A percentile compares a stretch with the other conserved stretches of the same genome.
Evolutionary conservation across 768 basidiomycete species (phyloP).

Genomic region (Mycena amicta): DNA sequence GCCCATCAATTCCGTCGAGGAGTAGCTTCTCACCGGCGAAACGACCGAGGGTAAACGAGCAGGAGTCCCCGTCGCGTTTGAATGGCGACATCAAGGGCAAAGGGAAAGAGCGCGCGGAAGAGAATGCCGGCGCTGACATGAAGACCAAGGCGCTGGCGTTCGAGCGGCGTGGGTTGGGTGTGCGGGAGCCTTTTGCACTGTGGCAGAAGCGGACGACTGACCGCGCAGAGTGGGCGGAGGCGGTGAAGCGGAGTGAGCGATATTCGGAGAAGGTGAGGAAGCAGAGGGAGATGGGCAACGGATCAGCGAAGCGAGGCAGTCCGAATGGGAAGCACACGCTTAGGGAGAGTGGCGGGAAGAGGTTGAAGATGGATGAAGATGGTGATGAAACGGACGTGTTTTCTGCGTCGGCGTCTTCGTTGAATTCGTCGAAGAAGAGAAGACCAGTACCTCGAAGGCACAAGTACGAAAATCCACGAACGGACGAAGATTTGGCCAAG

Average conservation of each 20-base stretch:
- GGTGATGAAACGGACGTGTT: slow-evolving; percentile 3
- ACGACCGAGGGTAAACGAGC: neutral
- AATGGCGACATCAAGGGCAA: slow-evolving; percentile 26
- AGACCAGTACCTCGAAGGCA: slow-evolving; percentile 41
- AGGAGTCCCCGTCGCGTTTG: slow-evolving; percentile 12
- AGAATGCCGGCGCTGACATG: slow-evolving; percentile 36
- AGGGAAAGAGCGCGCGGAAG: slow-evolving; percentile 26
- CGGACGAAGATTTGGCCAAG: slow-evolving; percentile 65
- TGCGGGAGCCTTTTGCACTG: slow-evolving; percentile 43
- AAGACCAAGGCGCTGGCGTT: slow-evolving; percentile 47
- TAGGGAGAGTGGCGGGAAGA: slow-evolving; percentile 10
- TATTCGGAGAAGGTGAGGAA: slow-evolving; percentile 56
- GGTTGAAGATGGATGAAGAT: slow-evolving; percentile 10
- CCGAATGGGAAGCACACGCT: slow-evolving; percentile 6
- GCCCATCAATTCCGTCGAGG: slow-evolving; percentile 25
- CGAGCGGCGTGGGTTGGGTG: slow-evolving; percentile 38
- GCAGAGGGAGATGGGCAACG: slow-evolving; percentile 11
- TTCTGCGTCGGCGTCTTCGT: neutral
- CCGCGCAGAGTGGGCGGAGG: slow-evolving; percentile 60
- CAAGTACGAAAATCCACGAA: slow-evolving; percentile 55
- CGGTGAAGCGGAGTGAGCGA: slow-evolving; percentile 58
- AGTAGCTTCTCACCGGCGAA: slow-evolving; percentile 18
- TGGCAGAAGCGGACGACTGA: slow-evolving; percentile 53
- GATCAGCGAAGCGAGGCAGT: slow-evolving; percentile 16
- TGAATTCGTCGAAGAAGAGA: slow-evolving; percentile 37